Evolutionary conservation across 176 grass and related monocot species (phyloP), one percentile per base, ranked within the genome.

Genomic region (Thalia dealbata): DNA sequence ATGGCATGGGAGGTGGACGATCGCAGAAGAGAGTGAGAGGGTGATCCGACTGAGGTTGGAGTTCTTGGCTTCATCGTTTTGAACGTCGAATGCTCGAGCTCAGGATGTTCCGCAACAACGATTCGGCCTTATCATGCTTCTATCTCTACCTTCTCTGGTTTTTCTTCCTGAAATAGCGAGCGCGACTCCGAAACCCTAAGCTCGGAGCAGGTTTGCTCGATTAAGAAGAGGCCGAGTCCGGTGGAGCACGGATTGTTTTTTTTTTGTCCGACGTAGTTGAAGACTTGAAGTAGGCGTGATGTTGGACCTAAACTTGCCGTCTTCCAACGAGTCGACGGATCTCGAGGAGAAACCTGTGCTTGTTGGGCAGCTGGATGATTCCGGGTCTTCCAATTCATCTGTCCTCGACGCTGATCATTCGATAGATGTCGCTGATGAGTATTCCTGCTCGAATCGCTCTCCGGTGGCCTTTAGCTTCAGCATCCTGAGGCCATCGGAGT

Each of bases 291-390:
- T 9, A 8, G 45, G 45, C 54, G 18, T n/a, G 18, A 75, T 75
- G 73, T 45, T 75, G 84, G 86, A 96, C 87, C 92, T 96, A 69
- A 96, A 96, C 77, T n/a, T 89, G 54, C 78, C 81, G 30, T 44
- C 64, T n/a, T 67, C 64, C 8, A 81, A 84, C 45, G 75, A 63
- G 52, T 67, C 32, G 35, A 21, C 35, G 64, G 64, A 50, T 6
- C 30, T 61, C 1, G 9, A 14, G 26, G 88, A 80, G 76, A 89
- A 88, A 43, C 79, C 77, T 14, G 59, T 9, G 24, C 66, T 45
- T 43, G 61, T 27, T 7, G 71, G 41, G 12, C 35, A 58, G 72
- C 24, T n/a, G 25, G 78, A 81, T 61, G 83, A 91, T 58, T 91
- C 91, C 26, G 70, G 88, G 14, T 82, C 91, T 13, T 88, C 88